Evolutionary conservation across 2,329 filamentous ascomycete genomes (phyloP), one percentile per base, ranked within the genome.

Genomic region (Colletotrichum cereale): DNA sequence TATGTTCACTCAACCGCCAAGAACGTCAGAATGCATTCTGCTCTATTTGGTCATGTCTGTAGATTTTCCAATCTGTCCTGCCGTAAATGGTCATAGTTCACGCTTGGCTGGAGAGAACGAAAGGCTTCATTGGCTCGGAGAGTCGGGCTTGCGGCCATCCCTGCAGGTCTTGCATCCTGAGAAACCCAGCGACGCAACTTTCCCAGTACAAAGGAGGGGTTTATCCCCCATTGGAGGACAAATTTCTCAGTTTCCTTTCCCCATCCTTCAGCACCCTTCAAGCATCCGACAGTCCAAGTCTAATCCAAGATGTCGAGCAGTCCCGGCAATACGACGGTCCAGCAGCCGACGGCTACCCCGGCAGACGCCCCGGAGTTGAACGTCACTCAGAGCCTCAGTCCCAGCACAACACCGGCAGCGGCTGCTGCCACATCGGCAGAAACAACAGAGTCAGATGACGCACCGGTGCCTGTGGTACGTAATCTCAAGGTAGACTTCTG

Each of bases 401-500:
- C 21, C 2, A 24, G 21, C n/a, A 57, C 53, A 3, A n/a, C 34
- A 10, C 34, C 12, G 6, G 21, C 53, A 7, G 34, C 12, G n/a
- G 53, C 53, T 38, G n/a, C 34, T 26, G 7, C 3, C 2, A 14
- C 6, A 8, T 11, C n/a, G n/a, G 34, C n/a, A 18, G 34, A 38
- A 3, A 56, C n/a, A 7, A 12, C 34, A 3, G 53, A 56, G 12
- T 3, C 12, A 2, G 14, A 38, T 5, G 34, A 10, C n/a, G 31
- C n/a, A 1, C 12, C 53, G 3, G 5, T 56, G 31, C 12, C n/a
- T 24, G 53, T 56, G 21, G 53, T 56, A 12, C 21, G 53, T 34
- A 21, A n/a, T n/a, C 14, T 12, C 29, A 34, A 3, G 2, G 8
- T 16, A 10, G 1, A 8, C 0, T 12, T 18, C 1, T 2, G 21